Conservation (phyloP, 768 basidiomycete genomes). For the Clathrus columnatus region DNA sequence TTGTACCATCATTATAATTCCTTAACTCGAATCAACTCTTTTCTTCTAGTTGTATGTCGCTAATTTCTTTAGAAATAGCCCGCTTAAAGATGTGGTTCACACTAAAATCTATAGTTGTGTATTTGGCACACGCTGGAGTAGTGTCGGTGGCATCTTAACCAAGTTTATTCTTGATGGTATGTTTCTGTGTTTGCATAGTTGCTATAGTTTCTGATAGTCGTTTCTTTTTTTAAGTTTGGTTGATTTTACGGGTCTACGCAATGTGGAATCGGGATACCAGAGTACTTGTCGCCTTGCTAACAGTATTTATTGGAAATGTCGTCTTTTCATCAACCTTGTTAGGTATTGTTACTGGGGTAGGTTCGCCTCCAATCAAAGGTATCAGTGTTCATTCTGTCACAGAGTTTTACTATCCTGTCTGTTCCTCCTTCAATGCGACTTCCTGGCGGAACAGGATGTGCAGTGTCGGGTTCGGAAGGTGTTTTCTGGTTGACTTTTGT, state of each 20-base stretch:
- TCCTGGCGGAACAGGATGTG: neutral
- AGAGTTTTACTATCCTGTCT: neutral
- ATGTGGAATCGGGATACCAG: neutral
- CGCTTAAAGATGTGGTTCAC: neutral
- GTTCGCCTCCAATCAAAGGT: neutral
- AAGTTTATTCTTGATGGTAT: conserved; percentile 1
- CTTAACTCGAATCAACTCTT: neutral
- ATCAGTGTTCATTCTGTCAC: neutral
- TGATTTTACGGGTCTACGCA: conserved; percentile 2
- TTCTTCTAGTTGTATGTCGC: conserved; percentile 1
- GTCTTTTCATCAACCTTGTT: neutral
- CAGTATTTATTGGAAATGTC: neutral
- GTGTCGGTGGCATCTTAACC: neutral
- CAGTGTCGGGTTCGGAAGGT: neutral
- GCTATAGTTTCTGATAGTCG: neutral
- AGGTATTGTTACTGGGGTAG: neutral
- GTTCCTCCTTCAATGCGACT: neutral
- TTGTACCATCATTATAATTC: neutral
- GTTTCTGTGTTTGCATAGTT: neutral
- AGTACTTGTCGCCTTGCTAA: neutral
- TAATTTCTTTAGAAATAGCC: neutral
- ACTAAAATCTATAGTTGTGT: neutral
- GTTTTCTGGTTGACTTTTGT: neutral
- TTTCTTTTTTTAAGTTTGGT: neutral
- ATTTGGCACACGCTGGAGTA: neutral